Base-by-base conservation (phyloP, 306 rosid species). In the Mucuna pruriens region DNA sequence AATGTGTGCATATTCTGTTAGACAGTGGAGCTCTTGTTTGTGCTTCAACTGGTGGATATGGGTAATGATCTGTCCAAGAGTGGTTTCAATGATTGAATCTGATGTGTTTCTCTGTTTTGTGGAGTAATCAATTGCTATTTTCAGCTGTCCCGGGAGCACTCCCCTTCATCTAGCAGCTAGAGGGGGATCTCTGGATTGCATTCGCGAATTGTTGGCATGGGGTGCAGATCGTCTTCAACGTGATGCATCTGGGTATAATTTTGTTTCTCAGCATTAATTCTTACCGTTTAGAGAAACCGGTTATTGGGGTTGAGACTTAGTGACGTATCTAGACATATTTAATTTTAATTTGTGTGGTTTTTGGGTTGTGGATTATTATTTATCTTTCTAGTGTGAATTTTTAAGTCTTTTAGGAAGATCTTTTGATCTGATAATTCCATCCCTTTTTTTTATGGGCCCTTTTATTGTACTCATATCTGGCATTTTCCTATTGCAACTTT, bases 101-200 rank as follows among this genome's bases (percentile, higher is more conserved):
- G 16, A 19, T 51, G 8, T 26, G 9, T 77, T 61, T 33, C 19
- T 12, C 12, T 29, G 31, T 13, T 48, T 23, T 70, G 76, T 87
- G 55, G 55, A 89, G 3, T 42, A 26, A 42, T 69, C 45, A 82
- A 26, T 88, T 81, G 61, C 61, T 83, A 64, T 80, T 74, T 71
- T 77, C 91, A 94, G 98, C 52, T 92, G 57, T 89, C 92, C 89
- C 25, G 98, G 97, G 63, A 92, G 98, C 71, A 90, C 97, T 75
- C 92, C 98, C 12, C 97, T 94, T 70, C 97, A 94, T 89, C 83
- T 91, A 74, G 98, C 98, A 15, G 98, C 98, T 39, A 90, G 92
- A 85, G 97, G 94, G 17, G 98, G 98, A 49, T 92, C 97, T 67
- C 77, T 91, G 58, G 97, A 94, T 82, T 94, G 98, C 88, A 89